These are phyloP conservation scores for Candida sanyiensis DNA, from an alignment of 805 yeast genomes.

Conservation along the genomic window DNA sequence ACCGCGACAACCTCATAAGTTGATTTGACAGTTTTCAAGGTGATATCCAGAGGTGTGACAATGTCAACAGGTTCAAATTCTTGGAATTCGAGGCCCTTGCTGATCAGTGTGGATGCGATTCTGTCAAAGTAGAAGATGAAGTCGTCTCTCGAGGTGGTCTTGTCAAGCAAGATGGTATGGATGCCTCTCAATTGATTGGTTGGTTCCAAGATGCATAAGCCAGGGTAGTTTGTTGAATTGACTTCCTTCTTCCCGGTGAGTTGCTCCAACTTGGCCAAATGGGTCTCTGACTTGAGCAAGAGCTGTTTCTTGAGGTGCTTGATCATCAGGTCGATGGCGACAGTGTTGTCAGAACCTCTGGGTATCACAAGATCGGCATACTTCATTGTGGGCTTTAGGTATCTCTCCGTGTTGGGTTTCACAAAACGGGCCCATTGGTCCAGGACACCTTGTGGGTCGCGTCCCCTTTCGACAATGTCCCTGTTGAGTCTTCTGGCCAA, in stretches of 20 bases:
- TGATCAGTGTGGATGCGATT: constrained; percentile 64
- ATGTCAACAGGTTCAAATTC: constrained; percentile 34
- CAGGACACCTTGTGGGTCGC: constrained; percentile 77
- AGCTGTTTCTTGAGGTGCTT: constrained; percentile 75
- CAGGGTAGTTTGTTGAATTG: constrained; percentile 15
- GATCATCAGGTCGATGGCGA: constrained; percentile 76
- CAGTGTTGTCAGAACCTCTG: constrained; percentile 73
- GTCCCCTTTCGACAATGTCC: constrained; percentile 79
- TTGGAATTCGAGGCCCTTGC: constrained; percentile 55
- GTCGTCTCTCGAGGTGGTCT: constrained; percentile 55
- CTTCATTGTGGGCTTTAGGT: constrained; percentile 68
- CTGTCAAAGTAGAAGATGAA: constrained; percentile 85
- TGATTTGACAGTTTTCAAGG: constrained; percentile 23
- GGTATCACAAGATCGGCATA: constrained; percentile 89
- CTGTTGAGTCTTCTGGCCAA: constrained; percentile 81
- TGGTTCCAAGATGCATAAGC: constrained; percentile 28
- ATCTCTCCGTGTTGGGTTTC: constrained; percentile 81
- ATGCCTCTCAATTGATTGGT: constrained; percentile 70
- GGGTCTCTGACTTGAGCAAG: constrained; percentile 55
- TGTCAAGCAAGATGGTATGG: constrained; percentile 60
- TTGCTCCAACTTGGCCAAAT: constrained; percentile 54
- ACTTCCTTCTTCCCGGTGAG: constrained; percentile 41
- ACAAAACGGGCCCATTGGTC: constrained; percentile 89
- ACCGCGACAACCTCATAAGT: constrained; percentile 60
- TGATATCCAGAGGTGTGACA: constrained; percentile 36